phyloP scores from a whole-genome alignment of 2,329 filamentous ascomycete genomes.

The Neofusicoccum umdonicola region DNA sequence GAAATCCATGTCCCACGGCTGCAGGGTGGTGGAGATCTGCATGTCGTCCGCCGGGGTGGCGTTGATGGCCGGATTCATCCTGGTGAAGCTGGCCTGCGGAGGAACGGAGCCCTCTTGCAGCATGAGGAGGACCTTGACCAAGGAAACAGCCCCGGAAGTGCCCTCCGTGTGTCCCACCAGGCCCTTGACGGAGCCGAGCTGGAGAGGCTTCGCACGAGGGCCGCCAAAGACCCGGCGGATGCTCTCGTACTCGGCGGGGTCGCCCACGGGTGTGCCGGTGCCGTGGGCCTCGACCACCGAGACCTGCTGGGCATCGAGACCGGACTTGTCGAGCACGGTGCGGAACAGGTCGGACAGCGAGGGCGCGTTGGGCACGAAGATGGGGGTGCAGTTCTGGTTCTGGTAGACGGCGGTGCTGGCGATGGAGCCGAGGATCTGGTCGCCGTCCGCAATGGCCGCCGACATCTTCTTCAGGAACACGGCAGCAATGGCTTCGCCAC shows the following conservation, averaged over 20 bases:
- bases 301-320: conserved; percentile 13
- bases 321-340: conserved; percentile 16
- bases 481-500: conserved; percentile 50
- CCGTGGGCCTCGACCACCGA: conserved; percentile 23
- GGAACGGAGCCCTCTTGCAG: conserved; percentile 1
- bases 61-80: conserved; percentile 24
- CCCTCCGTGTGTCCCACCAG: conserved; percentile 15
- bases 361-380: conserved; percentile 18
- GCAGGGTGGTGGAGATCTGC: conserved; percentile 8
- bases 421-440: conserved; percentile 47
- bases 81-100: conserved; percentile 21
- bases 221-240: conserved; percentile 19
- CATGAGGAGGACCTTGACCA: conserved; percentile 25
- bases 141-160: conserved; percentile 21
- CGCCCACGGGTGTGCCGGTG: conserved; percentile 23
- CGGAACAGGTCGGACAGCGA: conserved; percentile 21
- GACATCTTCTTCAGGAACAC: conserved; percentile 52
- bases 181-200: not conserved
- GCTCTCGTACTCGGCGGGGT: conserved; percentile 18
- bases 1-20: conserved; percentile 15
- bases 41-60: conserved; percentile 20
- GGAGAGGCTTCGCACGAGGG: not conserved
- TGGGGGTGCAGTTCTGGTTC: conserved; percentile 4
- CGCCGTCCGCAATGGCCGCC: conserved; percentile 52
- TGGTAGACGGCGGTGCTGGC: conserved; percentile 22